Evolutionary conservation across 1,284 basidiomycete species (phyloP).

Genomic region (Cystobasidium slooffiae): DNA sequence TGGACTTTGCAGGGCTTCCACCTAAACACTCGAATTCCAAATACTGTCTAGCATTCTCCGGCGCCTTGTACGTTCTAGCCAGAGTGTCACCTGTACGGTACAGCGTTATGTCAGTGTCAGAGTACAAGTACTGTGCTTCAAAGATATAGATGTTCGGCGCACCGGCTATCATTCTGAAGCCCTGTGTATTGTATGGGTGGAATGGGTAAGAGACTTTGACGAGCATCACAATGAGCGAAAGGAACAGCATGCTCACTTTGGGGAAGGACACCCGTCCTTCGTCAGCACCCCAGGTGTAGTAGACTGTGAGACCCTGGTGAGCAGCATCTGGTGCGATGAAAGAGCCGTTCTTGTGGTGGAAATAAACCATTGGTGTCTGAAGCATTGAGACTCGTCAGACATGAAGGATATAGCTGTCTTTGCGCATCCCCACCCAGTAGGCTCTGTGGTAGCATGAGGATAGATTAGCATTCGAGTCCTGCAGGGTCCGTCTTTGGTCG

Average conservation of each 20-base stretch:
- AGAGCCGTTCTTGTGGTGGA: slow-evolving; percentile 24
- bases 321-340: slow-evolving; percentile 7
- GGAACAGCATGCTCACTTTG: background rate
- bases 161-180: slow-evolving; percentile 17
- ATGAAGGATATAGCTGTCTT: background rate
- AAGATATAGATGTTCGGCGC: background rate
- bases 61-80: slow-evolving; percentile 1
- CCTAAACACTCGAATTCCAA: slow-evolving; percentile 16
- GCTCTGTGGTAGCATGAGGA: background rate
- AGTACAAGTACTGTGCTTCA: no score
- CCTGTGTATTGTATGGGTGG: background rate
- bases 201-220: background rate
- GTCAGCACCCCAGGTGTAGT: background rate
- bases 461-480: background rate
- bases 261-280: slow-evolving; percentile 20
- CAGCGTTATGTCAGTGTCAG: no score
- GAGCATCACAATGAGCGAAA: background rate
- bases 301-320: slow-evolving; percentile 7
- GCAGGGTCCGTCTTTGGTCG: background rate
- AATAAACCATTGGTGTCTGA: background rate
- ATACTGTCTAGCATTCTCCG: slow-evolving; percentile 8
- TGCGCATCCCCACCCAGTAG: background rate
- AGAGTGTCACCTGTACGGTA: no score
- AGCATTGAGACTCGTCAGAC: background rate
- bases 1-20: no score